Evolutionary conservation across 495 filamentous ascomycete genomes (phyloP).

Genomic region (Penicillium bovifimosum): DNA sequence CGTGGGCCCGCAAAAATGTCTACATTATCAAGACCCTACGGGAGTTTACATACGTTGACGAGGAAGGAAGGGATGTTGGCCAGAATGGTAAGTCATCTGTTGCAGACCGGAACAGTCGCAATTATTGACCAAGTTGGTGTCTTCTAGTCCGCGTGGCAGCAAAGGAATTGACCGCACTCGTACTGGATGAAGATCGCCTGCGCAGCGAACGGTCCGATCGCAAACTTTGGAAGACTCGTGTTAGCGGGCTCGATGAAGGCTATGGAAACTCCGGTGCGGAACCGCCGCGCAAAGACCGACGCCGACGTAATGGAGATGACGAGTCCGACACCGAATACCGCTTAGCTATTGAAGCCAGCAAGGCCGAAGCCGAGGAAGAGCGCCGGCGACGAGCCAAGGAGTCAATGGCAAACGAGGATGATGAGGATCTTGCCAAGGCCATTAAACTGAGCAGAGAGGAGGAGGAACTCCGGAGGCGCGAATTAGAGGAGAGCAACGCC

Average conservation of each 20-base stretch:
- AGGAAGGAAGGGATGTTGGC: conserved; percentile 89
- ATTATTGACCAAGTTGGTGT: not conserved
- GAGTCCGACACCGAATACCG: conserved; percentile 92
- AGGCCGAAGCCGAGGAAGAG: conserved; percentile 91
- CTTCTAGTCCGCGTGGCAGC: conserved; percentile 82
- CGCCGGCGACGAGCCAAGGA: conserved; percentile 60
- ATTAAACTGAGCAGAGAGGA: conserved; percentile 96
- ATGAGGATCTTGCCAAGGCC: conserved; percentile 88
- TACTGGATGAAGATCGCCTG: conserved; percentile 91
- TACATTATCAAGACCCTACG: conserved; percentile 98
- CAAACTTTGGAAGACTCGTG: conserved; percentile 93
- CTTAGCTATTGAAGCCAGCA: conserved; percentile 93
- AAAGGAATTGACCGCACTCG: conserved; percentile 90
- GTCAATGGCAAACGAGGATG: conserved; percentile 48
- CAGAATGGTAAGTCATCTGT: conserved; percentile 67
- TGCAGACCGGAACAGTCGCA: conserved; percentile 9
- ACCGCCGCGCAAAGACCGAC: conserved; percentile 39
- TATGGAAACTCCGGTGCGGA: conserved; percentile 33
- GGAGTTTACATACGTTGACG: conserved; percentile 94
- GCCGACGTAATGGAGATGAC: conserved; percentile 48
- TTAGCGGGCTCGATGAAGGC: conserved; percentile 87
- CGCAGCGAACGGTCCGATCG: conserved; percentile 87
- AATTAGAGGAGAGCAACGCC: conserved; percentile 87
- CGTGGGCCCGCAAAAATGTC: conserved; percentile 95
- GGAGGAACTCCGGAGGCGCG: conserved; percentile 78